Conservation (phyloP, 176 grass and related monocot genomes). For the Musa acuminata region DNA sequence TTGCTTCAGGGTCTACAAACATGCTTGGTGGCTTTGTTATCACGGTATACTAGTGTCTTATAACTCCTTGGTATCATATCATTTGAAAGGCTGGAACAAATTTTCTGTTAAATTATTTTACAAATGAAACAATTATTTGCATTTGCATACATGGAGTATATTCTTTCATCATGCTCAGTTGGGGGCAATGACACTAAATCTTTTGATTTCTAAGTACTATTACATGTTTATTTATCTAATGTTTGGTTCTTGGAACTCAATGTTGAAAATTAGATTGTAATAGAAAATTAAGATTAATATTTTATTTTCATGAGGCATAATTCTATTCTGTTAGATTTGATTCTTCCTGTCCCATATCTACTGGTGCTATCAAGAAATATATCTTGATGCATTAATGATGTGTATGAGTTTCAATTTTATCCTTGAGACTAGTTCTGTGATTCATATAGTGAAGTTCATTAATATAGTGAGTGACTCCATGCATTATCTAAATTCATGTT, state of each 20-base stretch:
- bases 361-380: not conserved
- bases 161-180: too few relatives aligned
- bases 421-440: not conserved
- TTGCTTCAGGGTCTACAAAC: constrained; percentile 89
- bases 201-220: not conserved
- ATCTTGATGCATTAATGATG: not conserved
- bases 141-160: too few relatives aligned
- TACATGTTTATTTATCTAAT: not conserved
- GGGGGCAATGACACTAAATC: too few relatives aligned
- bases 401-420: not conserved
- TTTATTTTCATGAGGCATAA: not conserved
- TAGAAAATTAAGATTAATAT: not conserved
- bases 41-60: constrained; percentile 44
- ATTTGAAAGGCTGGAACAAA: not conserved
- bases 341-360: not conserved
- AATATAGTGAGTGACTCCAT: not conserved
- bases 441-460: not conserved
- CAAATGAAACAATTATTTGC: too few relatives aligned
- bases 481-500: not conserved
- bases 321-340: not conserved
- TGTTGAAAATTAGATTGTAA: not conserved
- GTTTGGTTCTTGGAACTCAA: not conserved
- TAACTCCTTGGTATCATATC: too few relatives aligned
- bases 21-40: constrained; percentile 86
- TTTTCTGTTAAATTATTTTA: not conserved